A percentile compares a stretch with the other conserved stretches of the same genome.
Evolutionary conservation across 805 yeast genomes (phyloP).

Genomic region (Myxozyma vanderwaltii): DNA sequence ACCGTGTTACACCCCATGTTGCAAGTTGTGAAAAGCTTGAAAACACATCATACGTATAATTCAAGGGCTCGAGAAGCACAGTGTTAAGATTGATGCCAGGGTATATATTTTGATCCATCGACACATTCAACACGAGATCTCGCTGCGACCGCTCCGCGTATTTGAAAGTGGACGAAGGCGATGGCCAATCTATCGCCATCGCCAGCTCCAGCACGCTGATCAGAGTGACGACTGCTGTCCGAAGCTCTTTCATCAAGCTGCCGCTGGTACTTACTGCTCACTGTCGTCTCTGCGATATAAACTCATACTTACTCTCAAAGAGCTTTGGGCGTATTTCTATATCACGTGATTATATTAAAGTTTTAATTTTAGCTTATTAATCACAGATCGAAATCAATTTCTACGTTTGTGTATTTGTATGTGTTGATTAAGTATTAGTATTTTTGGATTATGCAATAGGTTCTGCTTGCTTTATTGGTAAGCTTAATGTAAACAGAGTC

Average conservation of each 20-base stretch:
- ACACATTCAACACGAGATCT: conserved; percentile 40
- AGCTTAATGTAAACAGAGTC: too few species aligned
- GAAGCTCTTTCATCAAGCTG: not conserved
- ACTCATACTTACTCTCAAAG: too few species aligned
- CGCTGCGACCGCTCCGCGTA: conserved; percentile 39
- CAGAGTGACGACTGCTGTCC: not conserved
- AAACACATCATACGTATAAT: conserved; percentile 41
- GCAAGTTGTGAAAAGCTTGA: conserved; percentile 36
- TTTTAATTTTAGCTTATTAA: too few species aligned
- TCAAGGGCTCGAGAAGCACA: conserved; percentile 39
- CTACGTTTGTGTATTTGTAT: too few species aligned
- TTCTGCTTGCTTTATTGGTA: too few species aligned
- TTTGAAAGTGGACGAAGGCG: not conserved
- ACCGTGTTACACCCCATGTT: conserved; percentile 43
- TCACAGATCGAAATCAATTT: too few species aligned
- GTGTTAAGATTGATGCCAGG: conserved; percentile 43
- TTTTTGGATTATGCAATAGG: too few species aligned
- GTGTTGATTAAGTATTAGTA: too few species aligned
- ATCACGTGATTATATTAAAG: too few species aligned
- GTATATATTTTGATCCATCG: conserved; percentile 41
- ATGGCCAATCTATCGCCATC: conserved; percentile 18
- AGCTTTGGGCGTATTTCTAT: too few species aligned
- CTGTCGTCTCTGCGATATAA: too few species aligned
- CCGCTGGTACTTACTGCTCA: too few species aligned
- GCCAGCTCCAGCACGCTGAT: not conserved